Evolutionary conservation across 768 basidiomycete genomes (phyloP).

Genomic region (Piloderma croceum): DNA sequence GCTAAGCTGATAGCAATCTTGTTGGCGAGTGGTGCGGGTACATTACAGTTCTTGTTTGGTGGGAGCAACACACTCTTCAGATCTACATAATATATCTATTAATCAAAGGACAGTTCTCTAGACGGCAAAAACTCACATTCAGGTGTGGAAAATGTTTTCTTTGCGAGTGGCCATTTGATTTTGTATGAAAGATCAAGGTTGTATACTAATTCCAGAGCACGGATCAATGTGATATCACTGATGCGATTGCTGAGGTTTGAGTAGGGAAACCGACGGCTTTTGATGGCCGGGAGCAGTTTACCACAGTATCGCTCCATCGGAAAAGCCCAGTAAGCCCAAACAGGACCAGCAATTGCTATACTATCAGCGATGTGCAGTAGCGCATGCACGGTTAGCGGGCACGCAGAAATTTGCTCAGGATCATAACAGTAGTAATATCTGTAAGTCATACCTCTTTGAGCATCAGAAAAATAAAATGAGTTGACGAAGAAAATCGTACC

Average conservation of each 20-base stretch:
- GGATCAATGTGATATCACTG: constrained; percentile 3
- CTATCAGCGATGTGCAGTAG: constrained; percentile 26
- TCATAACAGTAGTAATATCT: constrained; percentile 26
- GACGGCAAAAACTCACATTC: not conserved
- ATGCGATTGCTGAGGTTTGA: constrained; percentile 1
- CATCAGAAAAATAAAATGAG: not conserved
- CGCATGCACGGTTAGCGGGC: constrained; percentile 28
- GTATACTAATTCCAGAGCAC: constrained; percentile 2
- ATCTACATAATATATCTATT: not conserved
- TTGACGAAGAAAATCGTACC: constrained; percentile 8
- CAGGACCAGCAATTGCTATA: not conserved
- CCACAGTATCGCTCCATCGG: constrained; percentile 2
- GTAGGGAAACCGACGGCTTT: constrained; percentile 5
- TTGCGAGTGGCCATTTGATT: not conserved
- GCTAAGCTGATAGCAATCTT: not conserved
- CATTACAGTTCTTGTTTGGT: not conserved
- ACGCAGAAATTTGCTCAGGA: constrained; percentile 18
- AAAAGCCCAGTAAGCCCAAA: not conserved
- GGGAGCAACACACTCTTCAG: not conserved
- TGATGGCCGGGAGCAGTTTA: constrained; percentile 4
- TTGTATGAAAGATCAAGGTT: constrained; percentile 1
- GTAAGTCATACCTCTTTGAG: not conserved
- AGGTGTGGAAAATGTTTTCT: not conserved
- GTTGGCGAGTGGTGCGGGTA: not conserved
- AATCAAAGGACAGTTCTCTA: not conserved